Evolutionary conservation across 345 rosid species (phyloP), one percentile per base, ranked within the genome.

Genomic region (Triadica sebifera): DNA sequence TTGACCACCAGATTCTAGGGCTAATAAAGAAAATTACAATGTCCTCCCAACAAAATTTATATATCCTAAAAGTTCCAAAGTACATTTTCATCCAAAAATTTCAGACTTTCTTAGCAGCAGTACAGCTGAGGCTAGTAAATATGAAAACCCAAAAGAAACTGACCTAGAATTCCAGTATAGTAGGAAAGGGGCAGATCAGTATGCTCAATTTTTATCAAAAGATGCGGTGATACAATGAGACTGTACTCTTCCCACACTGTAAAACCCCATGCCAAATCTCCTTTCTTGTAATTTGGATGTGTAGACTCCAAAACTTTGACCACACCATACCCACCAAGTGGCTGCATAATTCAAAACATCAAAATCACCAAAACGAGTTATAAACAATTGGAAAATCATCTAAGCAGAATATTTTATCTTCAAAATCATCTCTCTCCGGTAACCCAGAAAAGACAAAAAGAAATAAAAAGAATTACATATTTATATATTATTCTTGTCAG

Each of bases 161-260:
- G 82, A 88, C 91, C 93, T 61, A 91, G 84, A 73, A 91, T 85
- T 52, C 97, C 97, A 29, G 83, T 81, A 41, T 89, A 83, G 75
- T 86, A 85, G 59, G 97, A 86, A 39, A 87, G 85, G 0, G 92
- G 96, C 39, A 91, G 79, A 76, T 84, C 81, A 4, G 85, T 79
- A 11, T 81, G 67, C 2, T 78, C 79, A 59, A 89, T 88, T 77
- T 91, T 89, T 41, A 84, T 72, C 55, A 84, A 78, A 50, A 53
- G 20, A 4, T 76, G 56, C 4, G 83, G 81, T 8, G 87, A 68
- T 5, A 78, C 75, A 45, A 87, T 56, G 51, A 86, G 74, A 66
- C 82, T 86, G 16, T 87, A 88, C 77, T 88, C 91, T 75, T 92
- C 93, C 94, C 97, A 90, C 11, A 84, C 76, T n/a, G 86, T 88